Conservation (phyloP, 139 green algal species). For the Tetradesmus lagerheimii region DNA sequence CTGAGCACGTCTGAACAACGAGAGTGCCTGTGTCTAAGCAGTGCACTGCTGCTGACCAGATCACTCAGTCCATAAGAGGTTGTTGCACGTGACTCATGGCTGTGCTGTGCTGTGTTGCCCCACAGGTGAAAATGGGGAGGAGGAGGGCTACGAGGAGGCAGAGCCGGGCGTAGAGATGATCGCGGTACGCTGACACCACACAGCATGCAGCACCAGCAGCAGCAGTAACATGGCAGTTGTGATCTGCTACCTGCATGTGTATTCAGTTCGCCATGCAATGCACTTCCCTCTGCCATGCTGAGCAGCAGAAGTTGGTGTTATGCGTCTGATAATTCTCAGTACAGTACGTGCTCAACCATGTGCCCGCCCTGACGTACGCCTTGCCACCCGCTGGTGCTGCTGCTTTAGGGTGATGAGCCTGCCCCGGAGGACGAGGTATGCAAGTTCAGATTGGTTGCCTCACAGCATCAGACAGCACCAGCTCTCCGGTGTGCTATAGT, state of each 20-base stretch:
- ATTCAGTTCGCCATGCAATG: neutral
- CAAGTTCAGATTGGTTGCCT: neutral
- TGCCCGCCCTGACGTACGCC: neutral
- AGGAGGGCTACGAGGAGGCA: conserved; percentile 37
- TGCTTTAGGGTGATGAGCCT: conserved; percentile 40
- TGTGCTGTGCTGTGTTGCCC: neutral
- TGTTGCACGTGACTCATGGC: neutral
- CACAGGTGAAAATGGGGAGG: conserved; percentile 16
- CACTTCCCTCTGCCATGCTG: neutral
- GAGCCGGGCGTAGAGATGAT: conserved; percentile 45
- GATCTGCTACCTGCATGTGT: too few relatives aligned
- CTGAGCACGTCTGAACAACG: too few relatives aligned
- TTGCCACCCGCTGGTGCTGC: neutral
- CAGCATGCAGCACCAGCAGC: neutral
- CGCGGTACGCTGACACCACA: neutral
- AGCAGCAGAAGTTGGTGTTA: too few relatives aligned
- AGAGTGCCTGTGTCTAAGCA: too few relatives aligned
- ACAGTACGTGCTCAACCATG: neutral
- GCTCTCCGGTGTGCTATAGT: neutral
- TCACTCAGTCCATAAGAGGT: neutral
- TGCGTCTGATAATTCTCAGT: too few relatives aligned
- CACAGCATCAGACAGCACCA: neutral
- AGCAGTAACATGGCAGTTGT: neutral
- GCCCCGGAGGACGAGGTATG: conserved; percentile 32
- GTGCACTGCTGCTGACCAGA: neutral